phyloP scores from a whole-genome alignment of 805 yeast species.

The Spathaspora arborariae region DNA sequence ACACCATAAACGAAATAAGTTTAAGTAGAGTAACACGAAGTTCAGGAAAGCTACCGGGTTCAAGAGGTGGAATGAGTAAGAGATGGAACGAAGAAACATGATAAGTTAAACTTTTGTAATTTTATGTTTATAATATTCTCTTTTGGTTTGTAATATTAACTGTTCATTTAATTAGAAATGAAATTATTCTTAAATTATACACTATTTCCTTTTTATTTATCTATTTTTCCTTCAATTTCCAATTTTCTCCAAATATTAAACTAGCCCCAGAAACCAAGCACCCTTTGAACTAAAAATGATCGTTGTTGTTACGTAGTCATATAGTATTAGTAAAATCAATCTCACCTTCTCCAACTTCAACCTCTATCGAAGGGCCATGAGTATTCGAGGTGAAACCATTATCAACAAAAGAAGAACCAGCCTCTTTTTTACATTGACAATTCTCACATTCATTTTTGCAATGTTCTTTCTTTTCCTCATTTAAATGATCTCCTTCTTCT shows the following conservation, averaged over 20 bases:
- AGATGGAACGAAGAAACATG: not conserved
- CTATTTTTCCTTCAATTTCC: not conserved
- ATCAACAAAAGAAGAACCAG: not conserved
- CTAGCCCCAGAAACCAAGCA: not conserved
- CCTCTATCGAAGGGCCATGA: conserved; percentile 2
- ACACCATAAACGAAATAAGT: not conserved
- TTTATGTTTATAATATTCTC: not conserved
- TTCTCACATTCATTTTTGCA: conserved; percentile 1
- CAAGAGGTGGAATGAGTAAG: not conserved
- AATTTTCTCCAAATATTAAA: not conserved
- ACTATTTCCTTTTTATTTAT: not conserved
- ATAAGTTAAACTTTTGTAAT: not conserved
- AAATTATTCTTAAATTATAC: not conserved
- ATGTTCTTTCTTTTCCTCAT: conserved; percentile 1
- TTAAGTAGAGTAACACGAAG: not conserved
- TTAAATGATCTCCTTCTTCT: not conserved
- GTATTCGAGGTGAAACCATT: not conserved
- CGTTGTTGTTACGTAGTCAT: not conserved
- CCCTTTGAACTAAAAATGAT: not conserved
- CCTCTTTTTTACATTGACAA: conserved; percentile 3
- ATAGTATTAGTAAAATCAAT: conserved; percentile 8
- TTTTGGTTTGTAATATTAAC: not conserved
- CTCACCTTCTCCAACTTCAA: conserved; percentile 8
- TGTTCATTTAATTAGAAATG: not conserved
- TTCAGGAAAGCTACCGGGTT: not conserved